Base-by-base conservation (phyloP, 164 flowering plant species). In the Nelumbo lutea region DNA sequence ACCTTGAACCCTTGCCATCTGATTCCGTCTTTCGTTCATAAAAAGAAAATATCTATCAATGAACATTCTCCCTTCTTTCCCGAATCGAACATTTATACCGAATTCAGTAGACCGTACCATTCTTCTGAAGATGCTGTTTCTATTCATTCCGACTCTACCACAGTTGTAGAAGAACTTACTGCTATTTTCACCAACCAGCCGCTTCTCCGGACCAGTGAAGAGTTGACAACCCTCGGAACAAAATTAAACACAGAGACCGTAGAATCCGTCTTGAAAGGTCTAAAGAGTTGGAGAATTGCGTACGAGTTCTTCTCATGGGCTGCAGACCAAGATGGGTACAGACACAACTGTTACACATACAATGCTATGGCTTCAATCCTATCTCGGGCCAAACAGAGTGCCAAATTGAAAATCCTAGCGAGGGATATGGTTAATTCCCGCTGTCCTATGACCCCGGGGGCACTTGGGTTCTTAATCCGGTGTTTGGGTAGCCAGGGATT, bases 311-410 rank as follows among this genome's bases (percentile, higher is more conserved):
- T 93, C 67, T 64, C 48, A 5, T 93, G 98, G 98, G 96, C 94
- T 5, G 69, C 83, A 10, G 65, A 69, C 2, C 98, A 87, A 73
- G 43, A 55, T 51, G 88, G 86, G 61, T 90, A 76, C 66, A 70
- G 9, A 46, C 93, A 89, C 69, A 86, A 77, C 64, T 80, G 86
- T 50, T 89, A 90, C 70, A 80, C 89, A 52, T 90, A 79, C 76
- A 93, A 87, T 77, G 79, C 96, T 75, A 87, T 93, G 92, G 94
- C 97, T 3, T 72, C 81, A 0, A 77, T 87, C 72, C 86, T 90
- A 48, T 85, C 90, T 70, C 72, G 75, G 76, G 88, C 84, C 71
- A 83, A 81, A 80, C 86, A 83, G 83, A 84, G 69, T 70, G 78
- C 76, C 73, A 67, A 72, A 63, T 74, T 93, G 77, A 81, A 65